These are phyloP conservation scores for Bassia scoparia DNA, from an alignment of 148 eudicot species.

Conservation along the genomic window DNA sequence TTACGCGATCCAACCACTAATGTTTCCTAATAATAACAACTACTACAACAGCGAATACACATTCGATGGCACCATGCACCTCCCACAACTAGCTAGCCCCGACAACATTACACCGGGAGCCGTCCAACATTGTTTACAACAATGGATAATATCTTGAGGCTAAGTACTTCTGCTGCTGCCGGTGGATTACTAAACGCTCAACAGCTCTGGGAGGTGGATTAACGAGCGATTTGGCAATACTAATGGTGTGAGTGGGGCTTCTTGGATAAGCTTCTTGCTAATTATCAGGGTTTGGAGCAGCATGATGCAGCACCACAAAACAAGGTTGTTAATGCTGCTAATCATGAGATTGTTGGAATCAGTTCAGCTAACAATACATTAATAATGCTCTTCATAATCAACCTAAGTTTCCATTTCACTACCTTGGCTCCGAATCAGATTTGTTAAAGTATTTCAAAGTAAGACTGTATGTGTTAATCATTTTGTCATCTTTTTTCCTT, in stretches of 20 bases:
- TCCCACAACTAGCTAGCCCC: conserved; percentile 64
- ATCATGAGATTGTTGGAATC: conserved; percentile 24
- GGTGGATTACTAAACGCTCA: conserved; percentile 21
- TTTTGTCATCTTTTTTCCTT: neutral
- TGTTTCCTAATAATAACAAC: conserved; percentile 28
- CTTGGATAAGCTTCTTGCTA: conserved; percentile 74
- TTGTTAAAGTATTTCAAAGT: conserved; percentile 43
- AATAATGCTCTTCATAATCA: conserved; percentile 21
- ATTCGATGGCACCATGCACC: conserved; percentile 57
- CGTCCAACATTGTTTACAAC: conserved; percentile 18
- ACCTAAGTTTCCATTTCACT: conserved; percentile 51
- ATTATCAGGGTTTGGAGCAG: conserved; percentile 55
- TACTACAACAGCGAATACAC: conserved; percentile 20
- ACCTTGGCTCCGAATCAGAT: conserved; percentile 43
- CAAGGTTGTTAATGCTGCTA: conserved; percentile 22
- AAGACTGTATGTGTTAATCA: neutral
- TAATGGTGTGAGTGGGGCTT: conserved; percentile 53
- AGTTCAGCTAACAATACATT: conserved; percentile 11
- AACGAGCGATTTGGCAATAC: conserved; percentile 3
- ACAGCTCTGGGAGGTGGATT: conserved; percentile 14
- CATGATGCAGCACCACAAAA: conserved; percentile 15
- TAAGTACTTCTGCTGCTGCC: conserved; percentile 31
- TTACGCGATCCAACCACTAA: conserved; percentile 25
- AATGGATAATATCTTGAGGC: conserved; percentile 41
- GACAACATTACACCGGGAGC: conserved; percentile 29